Base-by-base conservation (phyloP, 495 filamentous ascomycete genomes). In the Podospora comata region DNA sequence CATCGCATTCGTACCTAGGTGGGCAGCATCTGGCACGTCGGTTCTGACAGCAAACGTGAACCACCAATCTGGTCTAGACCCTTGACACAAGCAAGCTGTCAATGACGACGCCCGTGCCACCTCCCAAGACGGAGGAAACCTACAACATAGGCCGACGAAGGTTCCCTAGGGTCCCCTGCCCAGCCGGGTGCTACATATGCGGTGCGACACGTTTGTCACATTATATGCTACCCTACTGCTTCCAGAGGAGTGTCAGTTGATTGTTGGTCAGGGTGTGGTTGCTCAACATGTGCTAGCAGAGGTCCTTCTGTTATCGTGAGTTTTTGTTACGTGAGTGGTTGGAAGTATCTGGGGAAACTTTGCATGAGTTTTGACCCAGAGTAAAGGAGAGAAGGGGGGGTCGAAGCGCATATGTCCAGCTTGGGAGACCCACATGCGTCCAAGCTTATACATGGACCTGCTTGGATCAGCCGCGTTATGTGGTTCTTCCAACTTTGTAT, bases 131-230 rank as follows among this genome's bases (percentile, higher is more conserved):
- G 56, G n/a, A 58, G 23, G 6, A 58, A 27, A 58, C n/a, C 56
- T 5, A 2, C 56, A 20, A 58, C n/a, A 13, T 56, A 18, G 54
- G 2, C 23, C 9, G 56, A 20, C 56, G 18, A 58, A 58, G 56
- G 19, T 28, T 6, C 59, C 59, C 26, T 61, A 58, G 4, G 19
- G 19, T 28, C 19, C 59, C 59, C 26, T 61, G 59, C 59, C 59
- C 19, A 61, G 59, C 59, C 59, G 59, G 59, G 59, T 61, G 23
- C 59, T 61, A 61, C 59, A 26, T n/a, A 61, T 28, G 30, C 23
- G 13, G 26, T 61, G 26, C n/a, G 1, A 28, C 23, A 28, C 16
- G 1, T 7, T 61, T 26, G 26, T 18, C 30, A 27, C 30, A 18
- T 11, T 61, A 18, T 30, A 5, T 61, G 32, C 59, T 18, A 28